Base-by-base conservation (phyloP, 2,329 filamentous ascomycete species). In the Hypoxylon sp. region DNA sequence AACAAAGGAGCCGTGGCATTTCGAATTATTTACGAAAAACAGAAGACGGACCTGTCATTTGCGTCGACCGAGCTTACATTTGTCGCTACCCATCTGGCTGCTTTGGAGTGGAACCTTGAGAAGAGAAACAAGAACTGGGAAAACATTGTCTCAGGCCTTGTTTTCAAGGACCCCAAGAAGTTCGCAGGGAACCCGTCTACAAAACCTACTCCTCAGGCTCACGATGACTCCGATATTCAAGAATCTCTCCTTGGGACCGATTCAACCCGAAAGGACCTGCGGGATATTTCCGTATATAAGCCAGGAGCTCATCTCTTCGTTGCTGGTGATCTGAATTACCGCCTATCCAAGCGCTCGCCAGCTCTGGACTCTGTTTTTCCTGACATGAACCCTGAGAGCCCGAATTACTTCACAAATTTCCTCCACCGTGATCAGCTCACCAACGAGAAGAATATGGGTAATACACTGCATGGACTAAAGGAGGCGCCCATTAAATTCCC, bases 1-100 rank as follows among this genome's bases (percentile, higher is more conserved):
- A 97, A 97, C 71, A 99, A 99, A 73, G 94, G 93, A 20, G 93
- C 91, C 3, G 88, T 96, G 0, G 94, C 88, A 0, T 78, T 93
- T 54, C 80, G 91, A 23, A 72, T 94, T 31, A 78, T 83, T 9
- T 87, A 90, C 9, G 62, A 62, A 3, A 73, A 75, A 29, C 69
- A 74, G 3, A 68, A 68, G 15, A 66, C 64, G 4, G 57, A 69
- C 48, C 60, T 57, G 7, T 66, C 57, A 37, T n/a, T n/a, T n/a
- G 75, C 75, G 27, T 46, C 41, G 3, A 81, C 87, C 17, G 83
- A 89, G 63, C 70, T 97, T 46, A 96, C 91, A 0, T 94, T 97
- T 68, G 86, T 96, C 29, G 86, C 90, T 27, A 90, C 91, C 8
- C 94, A 99, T 71, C 76, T 97, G 47, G 90, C 92, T 0, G 89